Percentiles rank a stretch among this genome's conserved stretches.
phyloP scores from a whole-genome alignment of 495 filamentous ascomycete genomes.

The Penicillium verhagenii region DNA sequence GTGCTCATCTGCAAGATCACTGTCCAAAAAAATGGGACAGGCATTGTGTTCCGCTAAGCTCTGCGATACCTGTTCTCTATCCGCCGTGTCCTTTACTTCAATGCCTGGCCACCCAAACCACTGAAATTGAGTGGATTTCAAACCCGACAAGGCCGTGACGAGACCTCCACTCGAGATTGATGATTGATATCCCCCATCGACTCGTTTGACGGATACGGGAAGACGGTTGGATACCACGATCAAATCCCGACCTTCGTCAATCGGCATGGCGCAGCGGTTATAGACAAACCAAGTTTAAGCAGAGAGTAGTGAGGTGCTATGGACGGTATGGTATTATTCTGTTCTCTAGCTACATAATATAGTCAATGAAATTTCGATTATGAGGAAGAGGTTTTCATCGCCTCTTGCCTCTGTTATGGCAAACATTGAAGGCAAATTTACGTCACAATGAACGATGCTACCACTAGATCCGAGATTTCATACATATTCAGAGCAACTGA shows the following conservation, averaged over 20 bases:
- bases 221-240: slow-evolving; percentile 83
- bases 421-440: slow-evolving; percentile 12
- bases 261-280: slow-evolving; percentile 3
- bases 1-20: slow-evolving; percentile 53
- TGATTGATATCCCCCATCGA: slow-evolving; percentile 69
- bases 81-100: slow-evolving; percentile 43
- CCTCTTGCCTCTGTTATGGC: slow-evolving; percentile 20
- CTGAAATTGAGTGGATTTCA: slow-evolving; percentile 81
- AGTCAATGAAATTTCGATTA: not conserved
- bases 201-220: slow-evolving; percentile 3
- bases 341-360: not conserved
- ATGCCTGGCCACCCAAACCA: slow-evolving; percentile 96
- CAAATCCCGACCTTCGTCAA: slow-evolving; percentile 41
- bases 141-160: slow-evolving; percentile 79
- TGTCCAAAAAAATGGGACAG: slow-evolving; percentile 53
- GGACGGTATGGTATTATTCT: not conserved
- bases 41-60: slow-evolving; percentile 51
- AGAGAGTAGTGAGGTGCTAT: not conserved
- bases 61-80: slow-evolving; percentile 46
- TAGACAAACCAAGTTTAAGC: not conserved
- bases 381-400: not conserved
- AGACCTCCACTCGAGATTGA: slow-evolving; percentile 86
- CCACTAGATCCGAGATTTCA: too few species aligned
- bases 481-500: too few species aligned
- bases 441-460: slow-evolving; percentile 18